Evolutionary conservation across 2,329 filamentous ascomycete genomes (phyloP).

Genomic region (Microascus cirrosus): DNA sequence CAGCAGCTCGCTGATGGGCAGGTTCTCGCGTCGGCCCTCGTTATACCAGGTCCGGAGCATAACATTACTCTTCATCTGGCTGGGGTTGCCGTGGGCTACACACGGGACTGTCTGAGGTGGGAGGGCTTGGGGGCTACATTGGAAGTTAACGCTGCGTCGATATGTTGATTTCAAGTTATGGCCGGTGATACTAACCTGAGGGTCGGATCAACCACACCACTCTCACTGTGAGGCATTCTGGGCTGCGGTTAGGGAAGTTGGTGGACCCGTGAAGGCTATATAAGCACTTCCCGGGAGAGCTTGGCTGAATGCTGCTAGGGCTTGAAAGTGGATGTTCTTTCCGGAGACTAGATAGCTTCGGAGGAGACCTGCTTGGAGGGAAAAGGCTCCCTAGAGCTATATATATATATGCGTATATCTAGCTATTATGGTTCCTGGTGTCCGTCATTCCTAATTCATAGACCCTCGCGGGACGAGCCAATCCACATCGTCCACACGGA

Average conservation of each 20-base stretch:
- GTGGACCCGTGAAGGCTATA: not conserved
- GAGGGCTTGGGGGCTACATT: not conserved
- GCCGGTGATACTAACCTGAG: not conserved
- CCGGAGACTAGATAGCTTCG: no score
- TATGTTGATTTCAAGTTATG: not conserved
- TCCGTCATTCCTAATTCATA: not conserved
- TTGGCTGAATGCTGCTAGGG: not conserved
- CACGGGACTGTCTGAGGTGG: not conserved
- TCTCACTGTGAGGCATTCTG: not conserved
- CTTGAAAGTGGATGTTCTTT: not conserved
- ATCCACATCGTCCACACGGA: not conserved
- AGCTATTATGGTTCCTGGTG: not conserved
- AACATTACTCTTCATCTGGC: not conserved
- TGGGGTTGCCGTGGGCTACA: not conserved
- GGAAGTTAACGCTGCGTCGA: not conserved
- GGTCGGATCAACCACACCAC: not conserved
- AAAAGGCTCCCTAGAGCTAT: not conserved
- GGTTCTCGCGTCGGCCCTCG: not conserved
- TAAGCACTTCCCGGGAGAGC: not conserved
- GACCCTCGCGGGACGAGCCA: not conserved
- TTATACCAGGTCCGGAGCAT: not conserved
- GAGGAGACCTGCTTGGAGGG: not conserved
- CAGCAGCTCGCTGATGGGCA: not conserved
- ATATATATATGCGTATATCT: not conserved
- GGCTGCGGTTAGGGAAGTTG: not conserved